Evolutionary conservation across 768 basidiomycete species (phyloP).

Genomic region (Phaffia australis): DNA sequence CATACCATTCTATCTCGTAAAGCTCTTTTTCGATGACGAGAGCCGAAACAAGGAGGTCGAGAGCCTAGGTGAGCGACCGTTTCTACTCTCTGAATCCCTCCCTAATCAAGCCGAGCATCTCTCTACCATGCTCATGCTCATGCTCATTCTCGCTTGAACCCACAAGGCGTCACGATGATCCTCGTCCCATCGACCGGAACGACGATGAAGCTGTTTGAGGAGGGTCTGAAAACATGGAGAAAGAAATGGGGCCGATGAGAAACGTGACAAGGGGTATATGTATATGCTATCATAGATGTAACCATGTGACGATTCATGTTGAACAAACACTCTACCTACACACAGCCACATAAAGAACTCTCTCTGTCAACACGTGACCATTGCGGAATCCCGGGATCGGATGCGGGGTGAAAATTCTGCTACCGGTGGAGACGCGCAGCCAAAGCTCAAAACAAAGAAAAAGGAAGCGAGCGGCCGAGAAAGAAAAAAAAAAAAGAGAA

Average conservation of each 20-base stretch:
- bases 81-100: background rate
- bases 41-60: constrained; percentile 54
- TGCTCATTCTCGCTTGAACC: background rate
- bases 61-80: constrained; percentile 39
- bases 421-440: constrained; percentile 55
- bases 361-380: constrained; percentile 1
- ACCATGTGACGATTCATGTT: too few relatives aligned
- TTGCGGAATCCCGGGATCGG: background rate
- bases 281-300: too few relatives aligned
- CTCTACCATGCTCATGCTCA: background rate
- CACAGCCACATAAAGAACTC: too few relatives aligned
- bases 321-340: constrained; percentile 3
- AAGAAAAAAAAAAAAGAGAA: too few relatives aligned
- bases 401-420: background rate
- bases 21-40: constrained; percentile 65
- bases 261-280: too few relatives aligned
- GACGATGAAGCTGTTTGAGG: constrained; percentile 52
- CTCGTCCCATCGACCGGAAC: constrained; percentile 54
- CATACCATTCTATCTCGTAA: background rate
- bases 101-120: too few relatives aligned
- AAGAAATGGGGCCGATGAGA: constrained; percentile 28
- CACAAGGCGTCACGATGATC: constrained; percentile 65
- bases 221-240: constrained; percentile 65
- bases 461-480: too few relatives aligned
- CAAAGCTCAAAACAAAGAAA: constrained; percentile 7